Evolutionary conservation across 768 basidiomycete genomes (phyloP), one percentile per base, ranked within the genome.

Genomic region (Termitomyces sp.): DNA sequence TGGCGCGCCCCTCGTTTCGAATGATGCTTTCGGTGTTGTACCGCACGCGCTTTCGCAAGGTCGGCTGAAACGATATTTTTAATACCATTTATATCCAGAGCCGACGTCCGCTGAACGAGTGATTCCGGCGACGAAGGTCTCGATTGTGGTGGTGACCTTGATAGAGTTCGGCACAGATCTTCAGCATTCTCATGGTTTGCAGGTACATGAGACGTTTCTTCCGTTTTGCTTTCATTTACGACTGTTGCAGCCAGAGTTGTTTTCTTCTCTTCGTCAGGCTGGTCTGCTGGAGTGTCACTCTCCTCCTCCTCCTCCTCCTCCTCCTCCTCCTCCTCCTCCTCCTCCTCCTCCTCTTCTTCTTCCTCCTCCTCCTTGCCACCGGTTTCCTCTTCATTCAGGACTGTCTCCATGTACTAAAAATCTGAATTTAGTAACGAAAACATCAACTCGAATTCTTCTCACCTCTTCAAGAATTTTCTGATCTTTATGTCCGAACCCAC

Each of bases 401-500:
- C 75, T 34, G 76, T 73, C 66, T 87, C 81, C 83, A 89, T 87
- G 65, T 90, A 92, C 88, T 91, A 41, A 65, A 63, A 58, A 70
- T 27, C 18, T 59, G 34, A 52, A 62, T 13, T 53, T 15, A 58
- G 47, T 66, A 55, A 63, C 53, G 58, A 54, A 62, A 62, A 36
- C 59, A 59, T 36, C 67, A 61, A 51, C 53, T 64, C 7, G 60
- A 61, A 55, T 20, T 54, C 52, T 67, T 71, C 83, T 67, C 60
- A 95, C 95, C 78, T 94, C 87, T 73, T 95, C 93, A 57, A 98
- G 75, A 44, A 82, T 74, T 67, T 86, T 84, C 80, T 91, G 85
- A 68, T 96, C 88, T 66, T 87, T 88, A 64, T 88, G 81, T 60
- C 86, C 86, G 72, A 96, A 98, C 27, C 96, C 96, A 76, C 93